Conservation (phyloP, 345 rosid genomes). For the Syzygium jambos region DNA sequence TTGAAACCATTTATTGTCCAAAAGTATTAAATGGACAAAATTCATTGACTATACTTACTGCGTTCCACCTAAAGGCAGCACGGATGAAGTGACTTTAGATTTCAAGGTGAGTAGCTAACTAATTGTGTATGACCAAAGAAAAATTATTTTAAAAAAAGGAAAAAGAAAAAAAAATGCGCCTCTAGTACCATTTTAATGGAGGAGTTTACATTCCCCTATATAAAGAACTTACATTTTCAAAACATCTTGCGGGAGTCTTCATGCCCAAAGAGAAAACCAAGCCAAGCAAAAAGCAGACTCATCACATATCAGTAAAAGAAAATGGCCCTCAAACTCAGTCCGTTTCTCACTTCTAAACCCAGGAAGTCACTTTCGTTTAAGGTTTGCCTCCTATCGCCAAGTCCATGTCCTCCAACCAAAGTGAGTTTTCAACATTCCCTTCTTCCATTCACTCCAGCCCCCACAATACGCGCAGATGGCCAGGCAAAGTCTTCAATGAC, state of each 20-base stretch:
- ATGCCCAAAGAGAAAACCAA: not conserved
- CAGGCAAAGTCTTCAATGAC: not conserved
- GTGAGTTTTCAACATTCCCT: not conserved
- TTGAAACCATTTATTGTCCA: not conserved
- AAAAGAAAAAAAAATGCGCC: not conserved
- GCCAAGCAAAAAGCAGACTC: not conserved
- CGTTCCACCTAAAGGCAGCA: not conserved
- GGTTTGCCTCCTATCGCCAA: not conserved
- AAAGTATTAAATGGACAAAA: not conserved
- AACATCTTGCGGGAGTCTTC: not conserved
- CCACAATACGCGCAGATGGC: accelerated
- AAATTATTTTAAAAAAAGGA: too few species aligned
- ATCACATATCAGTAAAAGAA: not conserved
- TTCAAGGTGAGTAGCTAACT: too few species aligned
- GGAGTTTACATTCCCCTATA: not conserved
- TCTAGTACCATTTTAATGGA: not conserved
- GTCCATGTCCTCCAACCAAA: not conserved
- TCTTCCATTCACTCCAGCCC: not conserved
- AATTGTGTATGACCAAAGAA: too few species aligned
- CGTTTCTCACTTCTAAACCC: not conserved
- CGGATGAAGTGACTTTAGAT: not conserved
- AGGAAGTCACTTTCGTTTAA: too few species aligned
- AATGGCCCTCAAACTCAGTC: not conserved
- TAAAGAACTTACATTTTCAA: not conserved
- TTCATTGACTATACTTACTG: not conserved